A percentile compares a stretch with the other conserved stretches of the same genome.
Conservation (phyloP, 108 stramenopile species). For the Discostella pseudostelligera region DNA sequence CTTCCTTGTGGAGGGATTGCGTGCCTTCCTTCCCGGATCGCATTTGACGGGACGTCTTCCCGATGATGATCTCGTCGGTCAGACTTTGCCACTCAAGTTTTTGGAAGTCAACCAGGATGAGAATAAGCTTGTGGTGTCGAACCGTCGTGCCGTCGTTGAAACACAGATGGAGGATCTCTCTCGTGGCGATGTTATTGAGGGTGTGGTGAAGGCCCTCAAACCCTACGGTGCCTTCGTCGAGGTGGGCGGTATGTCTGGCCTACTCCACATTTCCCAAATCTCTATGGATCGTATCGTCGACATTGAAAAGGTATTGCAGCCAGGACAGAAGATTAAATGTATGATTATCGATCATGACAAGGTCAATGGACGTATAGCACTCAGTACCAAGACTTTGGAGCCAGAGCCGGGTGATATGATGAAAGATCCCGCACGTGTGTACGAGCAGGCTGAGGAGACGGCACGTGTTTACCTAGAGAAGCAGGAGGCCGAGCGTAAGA, state of each 20-base stretch:
- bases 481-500: slow-evolving; percentile 93
- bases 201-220: slow-evolving; percentile 93
- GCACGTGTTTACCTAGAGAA: slow-evolving; percentile 84
- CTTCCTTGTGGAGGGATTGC: slow-evolving; percentile 88
- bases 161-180: slow-evolving; percentile 88
- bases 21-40: slow-evolving; percentile 94
- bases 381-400: slow-evolving; percentile 96
- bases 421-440: slow-evolving; percentile 82
- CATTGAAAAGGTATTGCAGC: slow-evolving; percentile 85
- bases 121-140: slow-evolving; percentile 94
- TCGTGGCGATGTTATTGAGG: slow-evolving; percentile 91
- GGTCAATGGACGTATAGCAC: slow-evolving; percentile 92
- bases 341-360: slow-evolving; percentile 99
- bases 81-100: slow-evolving; percentile 86
- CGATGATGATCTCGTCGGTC: slow-evolving; percentile 87
- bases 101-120: slow-evolving; percentile 92
- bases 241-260: slow-evolving; percentile 94
- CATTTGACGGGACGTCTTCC: slow-evolving; percentile 88
- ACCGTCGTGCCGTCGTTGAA: slow-evolving; percentile 92
- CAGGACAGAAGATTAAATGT: slow-evolving; percentile 92
- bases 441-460: slow-evolving; percentile 88
- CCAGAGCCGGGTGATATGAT: slow-evolving; percentile 97
- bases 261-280: slow-evolving; percentile 98
- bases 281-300: slow-evolving; percentile 96
- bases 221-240: slow-evolving; percentile 98